Conservation (phyloP, 2,329 filamentous ascomycete genomes). For the Pyrenochaeta sp. region DNA sequence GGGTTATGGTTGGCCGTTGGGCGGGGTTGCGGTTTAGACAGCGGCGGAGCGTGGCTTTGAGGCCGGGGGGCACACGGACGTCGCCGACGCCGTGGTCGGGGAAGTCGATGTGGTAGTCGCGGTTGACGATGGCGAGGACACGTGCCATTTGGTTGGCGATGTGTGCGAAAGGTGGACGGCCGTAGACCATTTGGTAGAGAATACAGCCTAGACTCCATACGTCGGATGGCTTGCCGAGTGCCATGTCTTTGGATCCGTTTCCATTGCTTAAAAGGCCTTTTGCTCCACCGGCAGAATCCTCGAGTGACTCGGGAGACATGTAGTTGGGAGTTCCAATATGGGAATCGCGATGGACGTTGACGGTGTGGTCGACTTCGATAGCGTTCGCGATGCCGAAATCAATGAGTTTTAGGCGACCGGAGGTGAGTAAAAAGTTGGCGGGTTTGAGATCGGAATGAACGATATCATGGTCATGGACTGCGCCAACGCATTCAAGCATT, state of each 20-base stretch:
- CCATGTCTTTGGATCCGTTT: conserved; percentile 76
- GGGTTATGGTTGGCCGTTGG: conserved; percentile 63
- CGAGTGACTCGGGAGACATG: conserved; percentile 94
- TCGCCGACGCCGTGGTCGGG: conserved; percentile 73
- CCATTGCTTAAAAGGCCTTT: conserved; percentile 51
- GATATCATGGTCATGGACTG: conserved; percentile 88
- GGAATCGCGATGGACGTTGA: conserved; percentile 95
- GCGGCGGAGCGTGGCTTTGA: conserved; percentile 63
- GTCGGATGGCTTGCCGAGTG: conserved; percentile 93
- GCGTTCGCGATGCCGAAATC: conserved; percentile 99
- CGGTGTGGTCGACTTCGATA: conserved; percentile 92
- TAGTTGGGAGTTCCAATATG: conserved; percentile 98
- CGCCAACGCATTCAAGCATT: conserved; percentile 93
- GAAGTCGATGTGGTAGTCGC: conserved; percentile 75
- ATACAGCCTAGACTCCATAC: conserved; percentile 98
- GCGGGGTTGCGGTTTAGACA: conserved; percentile 67
- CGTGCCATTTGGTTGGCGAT: conserved; percentile 86
- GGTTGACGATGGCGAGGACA: conserved; percentile 86
- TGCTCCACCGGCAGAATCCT: conserved; percentile 76
- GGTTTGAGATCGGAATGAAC: conserved; percentile 98
- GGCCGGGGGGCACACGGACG: conserved; percentile 60
- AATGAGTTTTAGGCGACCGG: conserved; percentile 91
- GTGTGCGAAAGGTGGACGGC: conserved; percentile 92
- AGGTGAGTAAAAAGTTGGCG: conserved; percentile 93
- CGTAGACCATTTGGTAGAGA: conserved; percentile 97